Evolutionary conservation across 2,329 filamentous ascomycete species (phyloP), one percentile per base, ranked within the genome.

Genomic region (Penicillium griseofulvum): DNA sequence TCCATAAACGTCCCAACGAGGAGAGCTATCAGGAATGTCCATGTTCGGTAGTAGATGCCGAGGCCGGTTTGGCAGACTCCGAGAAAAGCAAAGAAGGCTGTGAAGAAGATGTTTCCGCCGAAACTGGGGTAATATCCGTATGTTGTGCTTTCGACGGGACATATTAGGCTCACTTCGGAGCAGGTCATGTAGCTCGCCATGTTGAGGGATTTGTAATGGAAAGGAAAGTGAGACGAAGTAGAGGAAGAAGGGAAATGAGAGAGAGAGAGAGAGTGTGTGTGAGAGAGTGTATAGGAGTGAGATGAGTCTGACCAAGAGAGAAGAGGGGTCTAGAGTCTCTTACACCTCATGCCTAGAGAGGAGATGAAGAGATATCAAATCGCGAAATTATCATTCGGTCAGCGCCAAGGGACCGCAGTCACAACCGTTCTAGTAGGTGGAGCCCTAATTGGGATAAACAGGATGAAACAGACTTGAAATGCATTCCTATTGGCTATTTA

Each of bases 41-140:
- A 85, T 60, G 83, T 82, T 53, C 76, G 77, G 65, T 78, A 81
- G 49, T 71, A 74, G 49, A 81, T 68, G 7, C 82, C 81, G 7
- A 83, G 68, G 1, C 68, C 70, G 24, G 82, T 46, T 46, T 85
- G 82, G 19, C 75, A 65, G 5, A 83, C 14, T 3, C 80, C 73
- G 46, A 78, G 72, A 4, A 82, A 19, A 28, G 68, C 79, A 64
- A 83, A 84, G 63, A 83, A 76, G 28, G 74, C 75, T 0, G 77
- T 62, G 65, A 83, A 83, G 69, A 83, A 78, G 44, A 76, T 71
- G 62, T 83, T 84, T 16, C 77, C 81, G 5, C 71, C 73, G 0
- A 82, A 68, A 36, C 70, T 76, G 0, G 83, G 83, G 33, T 78
- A 73, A 67, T 85, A 86, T 26, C 80, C 77, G 60, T 84, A 82